phyloP scores from a whole-genome alignment of 2,329 filamentous ascomycete genomes.

The Monilinia polystroma region DNA sequence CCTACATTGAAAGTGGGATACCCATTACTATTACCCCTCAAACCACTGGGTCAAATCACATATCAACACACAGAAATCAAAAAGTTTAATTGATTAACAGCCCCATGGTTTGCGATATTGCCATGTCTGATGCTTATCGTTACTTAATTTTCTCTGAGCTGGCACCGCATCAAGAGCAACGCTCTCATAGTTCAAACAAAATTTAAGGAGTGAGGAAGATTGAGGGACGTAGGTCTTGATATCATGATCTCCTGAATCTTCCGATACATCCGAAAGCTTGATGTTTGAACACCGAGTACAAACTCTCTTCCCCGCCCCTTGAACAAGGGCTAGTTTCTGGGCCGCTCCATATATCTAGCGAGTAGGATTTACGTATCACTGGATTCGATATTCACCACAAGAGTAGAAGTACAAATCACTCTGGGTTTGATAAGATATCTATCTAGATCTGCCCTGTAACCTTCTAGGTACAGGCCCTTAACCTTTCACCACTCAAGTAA shows the following conservation, averaged over 20 bases:
- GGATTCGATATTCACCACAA: no score
- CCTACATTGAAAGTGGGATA: conserved; percentile 11
- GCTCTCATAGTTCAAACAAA: not conserved
- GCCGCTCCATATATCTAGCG: no score
- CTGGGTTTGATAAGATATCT: no score
- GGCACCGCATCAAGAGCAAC: not conserved
- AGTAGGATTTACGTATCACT: no score
- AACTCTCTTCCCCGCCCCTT: no score
- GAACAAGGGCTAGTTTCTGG: no score
- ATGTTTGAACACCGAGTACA: not conserved
- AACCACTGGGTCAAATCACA: conserved; percentile 6
- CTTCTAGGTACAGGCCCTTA: no score
- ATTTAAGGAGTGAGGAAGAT: not conserved
- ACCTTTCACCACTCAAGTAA: no score
- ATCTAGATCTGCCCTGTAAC: no score
- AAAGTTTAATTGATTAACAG: conserved; percentile 2
- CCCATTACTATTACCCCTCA: not conserved
- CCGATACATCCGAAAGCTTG: not conserved
- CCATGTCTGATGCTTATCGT: not conserved
- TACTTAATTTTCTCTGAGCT: not conserved
- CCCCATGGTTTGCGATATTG: not conserved
- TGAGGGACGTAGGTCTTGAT: not conserved
- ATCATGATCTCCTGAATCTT: not conserved
- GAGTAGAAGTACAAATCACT: no score
- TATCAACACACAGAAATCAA: not conserved